Evolutionary conservation across 2,329 filamentous ascomycete species (phyloP), one percentile per base, ranked within the genome.

Genomic region (Trichoderma asperellum): DNA sequence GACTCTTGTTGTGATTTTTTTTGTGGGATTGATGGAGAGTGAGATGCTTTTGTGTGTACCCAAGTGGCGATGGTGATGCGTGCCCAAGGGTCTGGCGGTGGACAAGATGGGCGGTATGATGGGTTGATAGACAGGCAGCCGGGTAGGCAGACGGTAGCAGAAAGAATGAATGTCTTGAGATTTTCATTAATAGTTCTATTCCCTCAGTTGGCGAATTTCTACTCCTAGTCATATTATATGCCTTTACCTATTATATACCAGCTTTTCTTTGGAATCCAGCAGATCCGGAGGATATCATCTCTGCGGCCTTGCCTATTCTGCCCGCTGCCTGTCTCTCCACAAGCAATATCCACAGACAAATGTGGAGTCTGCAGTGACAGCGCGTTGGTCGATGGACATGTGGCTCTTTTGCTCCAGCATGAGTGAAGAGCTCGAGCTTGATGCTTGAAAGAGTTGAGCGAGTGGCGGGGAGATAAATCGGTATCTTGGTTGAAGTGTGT

Each of bases 31-130:
- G 12, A 37, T 18, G 29, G n/a, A 24, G 7, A 34, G 5, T 24
- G 37, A 21, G 2, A 27, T 14, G 21, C 10, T 24, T 49, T 49
- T 27, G 49, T 27, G 18, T 24, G 24, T 57, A 65, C 62, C 62
- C 62, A 57, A 65, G 62, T 65, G 62, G 62, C 62, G 40, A 65
- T 65, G 62, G 61, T 32, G 37, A 65, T 57, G 52, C 47, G 35
- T 57, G 62, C 62, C 62, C 62, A 65, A 65, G 62, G 47, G 27
- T n/a, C 7, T 43, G 24, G 52, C 24, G 24, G 27, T 49, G 47
- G 47, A 12, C 8, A 29, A 24, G 5, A 18, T 53, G 29, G 11
- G 11, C 27, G 52, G n/a, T 14, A 12, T 24, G 24, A 12, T 6
- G 49, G 49, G 18, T 53, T 27, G 24, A 6, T 7, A 24, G 24